These are phyloP conservation scores for Flaveria trinervia DNA, from an alignment of 129 eudicot genomes.

Conservation along the genomic window DNA sequence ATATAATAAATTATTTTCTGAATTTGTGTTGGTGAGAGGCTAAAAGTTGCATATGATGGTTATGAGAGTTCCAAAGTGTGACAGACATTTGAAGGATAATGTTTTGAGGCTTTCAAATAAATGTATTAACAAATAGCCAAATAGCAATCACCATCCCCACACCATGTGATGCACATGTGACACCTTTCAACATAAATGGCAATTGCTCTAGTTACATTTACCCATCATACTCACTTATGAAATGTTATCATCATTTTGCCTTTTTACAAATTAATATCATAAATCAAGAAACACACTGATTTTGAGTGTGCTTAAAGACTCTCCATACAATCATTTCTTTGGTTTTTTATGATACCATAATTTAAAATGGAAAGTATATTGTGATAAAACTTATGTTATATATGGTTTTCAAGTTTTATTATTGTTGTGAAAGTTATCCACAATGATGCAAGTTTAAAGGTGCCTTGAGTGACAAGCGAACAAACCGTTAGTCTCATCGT, in stretches of 20 bases:
- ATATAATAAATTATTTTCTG: not conserved
- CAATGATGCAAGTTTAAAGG: too few species aligned
- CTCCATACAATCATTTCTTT: not conserved
- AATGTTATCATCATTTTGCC: not conserved
- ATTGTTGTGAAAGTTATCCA: too few species aligned
- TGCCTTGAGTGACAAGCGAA: too few species aligned
- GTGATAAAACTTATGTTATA: not conserved
- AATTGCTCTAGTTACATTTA: constrained; percentile 25
- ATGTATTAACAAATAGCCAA: constrained; percentile 11
- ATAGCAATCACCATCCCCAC: constrained; percentile 25
- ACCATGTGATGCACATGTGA: constrained; percentile 58
- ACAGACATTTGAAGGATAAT: constrained; percentile 19
- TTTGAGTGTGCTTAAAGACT: constrained; percentile 10
- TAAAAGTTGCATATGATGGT: constrained; percentile 24
- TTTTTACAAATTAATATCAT: not conserved
- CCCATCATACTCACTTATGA: constrained; percentile 5
- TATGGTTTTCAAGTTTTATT: not conserved
- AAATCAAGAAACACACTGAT: constrained; percentile 7
- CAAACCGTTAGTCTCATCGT: too few species aligned
- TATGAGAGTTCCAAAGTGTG: constrained; percentile 23
- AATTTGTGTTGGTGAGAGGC: constrained; percentile 4
- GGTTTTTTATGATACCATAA: not conserved
- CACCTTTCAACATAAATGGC: constrained; percentile 33
- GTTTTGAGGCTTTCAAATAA: constrained; percentile 4
- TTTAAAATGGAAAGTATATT: not conserved